Conservation (phyloP, 768 basidiomycete species). For the Podaxis sp. region DNA sequence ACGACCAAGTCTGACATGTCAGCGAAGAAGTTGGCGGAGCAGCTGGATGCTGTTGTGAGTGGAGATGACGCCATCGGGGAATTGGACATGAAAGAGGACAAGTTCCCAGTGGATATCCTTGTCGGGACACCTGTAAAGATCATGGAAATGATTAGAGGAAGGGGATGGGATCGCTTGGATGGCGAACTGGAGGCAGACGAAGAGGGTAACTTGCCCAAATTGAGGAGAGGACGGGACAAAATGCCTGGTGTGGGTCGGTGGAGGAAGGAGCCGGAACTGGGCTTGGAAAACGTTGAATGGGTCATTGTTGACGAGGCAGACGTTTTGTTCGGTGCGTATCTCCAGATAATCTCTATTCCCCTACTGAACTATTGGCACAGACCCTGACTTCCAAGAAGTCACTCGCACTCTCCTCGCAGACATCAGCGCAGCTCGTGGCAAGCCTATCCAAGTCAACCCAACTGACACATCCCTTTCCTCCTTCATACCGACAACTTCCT, state of each 20-base stretch:
- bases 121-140: constrained; percentile 70
- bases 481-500: constrained; percentile 18
- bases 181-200: constrained; percentile 22
- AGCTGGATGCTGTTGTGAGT: constrained; percentile 25
- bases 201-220: constrained; percentile 16
- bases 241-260: constrained; percentile 38
- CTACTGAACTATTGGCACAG: constrained; percentile 34
- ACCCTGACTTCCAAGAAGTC: constrained; percentile 78
- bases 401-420: constrained; percentile 72
- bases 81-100: constrained; percentile 17
- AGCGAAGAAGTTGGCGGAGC: constrained; percentile 49
- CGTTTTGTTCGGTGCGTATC: constrained; percentile 74
- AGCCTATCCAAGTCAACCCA: constrained; percentile 32
- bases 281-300: constrained; percentile 78
- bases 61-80: constrained; percentile 14
- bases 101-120: constrained; percentile 49
- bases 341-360: not conserved
- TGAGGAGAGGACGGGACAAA: constrained; percentile 26
- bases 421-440: constrained; percentile 62
- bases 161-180: constrained; percentile 46
- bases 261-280: constrained; percentile 54
- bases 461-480: constrained; percentile 24
- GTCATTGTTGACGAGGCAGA: constrained; percentile 92
- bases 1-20: constrained; percentile 32
- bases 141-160: constrained; percentile 59